Percentiles rank a stretch among this genome's conserved stretches.
phyloP scores from a whole-genome alignment of 2,329 filamentous ascomycete species.

The Monosporascus sp. region DNA sequence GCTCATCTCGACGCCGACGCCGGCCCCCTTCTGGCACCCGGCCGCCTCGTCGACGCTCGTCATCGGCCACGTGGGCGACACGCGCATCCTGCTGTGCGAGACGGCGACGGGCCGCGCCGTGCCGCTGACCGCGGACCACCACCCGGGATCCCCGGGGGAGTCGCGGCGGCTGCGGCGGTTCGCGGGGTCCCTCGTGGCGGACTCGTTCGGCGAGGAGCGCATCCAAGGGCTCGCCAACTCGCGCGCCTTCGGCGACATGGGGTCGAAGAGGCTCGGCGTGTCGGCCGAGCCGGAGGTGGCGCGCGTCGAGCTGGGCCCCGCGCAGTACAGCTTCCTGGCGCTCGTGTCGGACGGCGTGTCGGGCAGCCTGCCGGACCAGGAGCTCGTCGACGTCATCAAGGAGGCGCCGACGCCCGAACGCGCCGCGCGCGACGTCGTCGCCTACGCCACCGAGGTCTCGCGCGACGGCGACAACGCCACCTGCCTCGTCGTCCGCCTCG shows the following conservation, averaged over 20 bases:
- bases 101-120: constrained; percentile 75
- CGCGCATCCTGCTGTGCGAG: constrained; percentile 82
- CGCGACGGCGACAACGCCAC: constrained; percentile 63
- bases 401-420: constrained; percentile 89
- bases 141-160: constrained; percentile 83
- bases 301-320: constrained; percentile 72
- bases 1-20: constrained; percentile 86
- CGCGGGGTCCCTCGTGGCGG: constrained; percentile 78
- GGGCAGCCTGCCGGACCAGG: constrained; percentile 82
- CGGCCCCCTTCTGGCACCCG: constrained; percentile 93
- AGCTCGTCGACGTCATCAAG: constrained; percentile 93
- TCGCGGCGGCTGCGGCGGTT: constrained; percentile 79
- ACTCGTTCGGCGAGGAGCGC: constrained; percentile 95
- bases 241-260: constrained; percentile 88
- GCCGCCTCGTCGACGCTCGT: constrained; percentile 77
- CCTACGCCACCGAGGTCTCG: constrained; percentile 83
- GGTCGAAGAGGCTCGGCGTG: constrained; percentile 86
- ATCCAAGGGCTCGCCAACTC: constrained; percentile 92
- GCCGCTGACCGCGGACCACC: constrained; percentile 85
- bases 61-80: constrained; percentile 90
- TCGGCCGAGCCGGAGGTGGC: constrained; percentile 88
- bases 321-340: constrained; percentile 84
- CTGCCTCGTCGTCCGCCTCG: constrained; percentile 61
- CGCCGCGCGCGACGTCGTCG: constrained; percentile 71
- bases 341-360: constrained; percentile 86